Evolutionary conservation across 192 early-diverging fungal species (phyloP), one percentile per base, ranked within the genome.

Genomic region (Allomyces macrogynus): DNA sequence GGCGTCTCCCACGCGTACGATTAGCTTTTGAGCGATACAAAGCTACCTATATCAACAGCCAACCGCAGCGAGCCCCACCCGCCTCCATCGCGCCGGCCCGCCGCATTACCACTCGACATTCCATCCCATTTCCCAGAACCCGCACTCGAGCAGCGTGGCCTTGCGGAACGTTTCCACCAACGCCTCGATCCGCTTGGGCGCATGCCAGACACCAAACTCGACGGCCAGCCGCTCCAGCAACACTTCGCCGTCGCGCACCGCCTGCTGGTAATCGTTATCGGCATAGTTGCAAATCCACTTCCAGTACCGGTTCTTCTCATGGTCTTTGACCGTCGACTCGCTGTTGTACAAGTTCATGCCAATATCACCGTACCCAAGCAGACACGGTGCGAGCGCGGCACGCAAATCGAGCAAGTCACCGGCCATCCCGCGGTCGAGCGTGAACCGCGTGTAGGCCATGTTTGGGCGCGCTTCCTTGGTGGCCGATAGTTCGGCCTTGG

Each of bases 351-450:
- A 71, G 14, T 77, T 73, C 10, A 69, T 16, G 5, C 86, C 87
- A 61, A 90, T 89, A 62, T 87, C 83, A 43, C 87, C 89, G 68
- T 92, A 92, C 20, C 90, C 90, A 23, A 92, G 69, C 25, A 89
- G 68, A 66, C 90, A 92, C 8, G 90, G 87, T 3, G 86, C 86
- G 67, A 92, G 80, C n/a, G 90, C 90, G 16, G 82, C 78, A 42
- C 81, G 79, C 61, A 92, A 75, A 65, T 92, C 90, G 1, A 92
- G 66, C 44, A 80, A 68, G 68, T 86, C 86, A 12, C 90, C 89
- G n/a, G 75, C 67, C 67, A 63, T 69, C 67, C 86, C 87, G 27
- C 81, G 81, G 42, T 92, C 90, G 43, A 90, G 64, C 18, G 89
- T 84, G 68, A 81, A 92, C 24, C 90, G 84, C 1, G 90, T 90